These are phyloP conservation scores for Termitomyces sp. DNA, from an alignment of 768 basidiomycete genomes.

Conservation along the genomic window DNA sequence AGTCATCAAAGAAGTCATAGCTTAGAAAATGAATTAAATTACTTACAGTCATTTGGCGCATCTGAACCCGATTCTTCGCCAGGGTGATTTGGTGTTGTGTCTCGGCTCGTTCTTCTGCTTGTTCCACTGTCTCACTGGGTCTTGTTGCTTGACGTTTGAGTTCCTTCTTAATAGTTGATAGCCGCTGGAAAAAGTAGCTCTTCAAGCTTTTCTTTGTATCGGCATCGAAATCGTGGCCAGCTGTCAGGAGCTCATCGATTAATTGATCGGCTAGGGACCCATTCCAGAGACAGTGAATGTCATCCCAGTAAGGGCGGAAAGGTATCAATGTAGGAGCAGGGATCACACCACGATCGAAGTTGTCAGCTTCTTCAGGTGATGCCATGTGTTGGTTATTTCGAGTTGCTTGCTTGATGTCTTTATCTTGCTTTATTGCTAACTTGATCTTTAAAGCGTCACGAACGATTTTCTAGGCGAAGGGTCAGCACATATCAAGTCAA, in stretches of 20 bases:
- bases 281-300: background rate
- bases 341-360: background rate
- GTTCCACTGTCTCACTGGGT: background rate
- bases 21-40: background rate
- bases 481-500: too few species aligned
- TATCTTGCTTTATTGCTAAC: background rate
- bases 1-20: background rate
- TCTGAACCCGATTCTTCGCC: background rate
- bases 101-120: background rate
- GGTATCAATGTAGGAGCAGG: background rate
- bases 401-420: background rate
- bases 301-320: background rate
- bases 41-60: background rate
- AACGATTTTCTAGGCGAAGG: background rate
- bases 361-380: background rate
- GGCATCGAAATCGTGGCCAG: background rate
- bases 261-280: background rate
- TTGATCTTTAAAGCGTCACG: background rate
- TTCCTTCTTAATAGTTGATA: background rate
- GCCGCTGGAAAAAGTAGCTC: background rate
- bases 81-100: background rate
- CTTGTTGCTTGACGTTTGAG: background rate
- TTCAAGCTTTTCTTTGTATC: background rate
- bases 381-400: background rate
- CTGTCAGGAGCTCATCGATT: background rate